phyloP scores from a whole-genome alignment of 2,329 filamentous ascomycete genomes.

The Apiospora arundinis region DNA sequence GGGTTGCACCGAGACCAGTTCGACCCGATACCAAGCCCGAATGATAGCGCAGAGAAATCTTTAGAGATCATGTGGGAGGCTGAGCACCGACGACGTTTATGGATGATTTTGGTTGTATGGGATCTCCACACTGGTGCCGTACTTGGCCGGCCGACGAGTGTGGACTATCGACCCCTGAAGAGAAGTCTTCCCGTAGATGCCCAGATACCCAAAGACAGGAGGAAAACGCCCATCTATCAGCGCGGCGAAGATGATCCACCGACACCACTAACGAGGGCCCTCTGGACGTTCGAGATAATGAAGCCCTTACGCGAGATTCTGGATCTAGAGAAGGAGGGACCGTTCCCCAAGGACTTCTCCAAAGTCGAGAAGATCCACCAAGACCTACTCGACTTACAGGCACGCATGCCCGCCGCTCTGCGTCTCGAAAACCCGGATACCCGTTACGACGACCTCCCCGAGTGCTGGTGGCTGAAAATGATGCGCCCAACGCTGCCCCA shows the following conservation, averaged over 20 bases:
- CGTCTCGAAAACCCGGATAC: conserved; percentile 63
- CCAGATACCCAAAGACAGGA: conserved; percentile 52
- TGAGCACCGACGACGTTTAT: conserved; percentile 61
- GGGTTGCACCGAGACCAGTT: conserved; percentile 62
- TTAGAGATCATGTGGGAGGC: conserved; percentile 65
- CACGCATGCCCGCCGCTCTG: conserved; percentile 58
- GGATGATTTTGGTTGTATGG: conserved; percentile 61
- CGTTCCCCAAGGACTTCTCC: conserved; percentile 59
- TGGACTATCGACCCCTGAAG: conserved; percentile 55
- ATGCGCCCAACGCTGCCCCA: conserved; percentile 56
- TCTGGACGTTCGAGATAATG: conserved; percentile 58
- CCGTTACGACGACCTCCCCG: conserved; percentile 59
- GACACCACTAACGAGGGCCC: conserved; percentile 59
- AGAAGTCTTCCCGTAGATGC: conserved; percentile 61
- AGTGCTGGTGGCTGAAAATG: conserved; percentile 58
- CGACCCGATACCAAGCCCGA: conserved; percentile 55
- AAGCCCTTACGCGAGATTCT: conserved; percentile 59
- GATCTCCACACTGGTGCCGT: conserved; percentile 60
- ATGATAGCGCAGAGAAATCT: conserved; percentile 52
- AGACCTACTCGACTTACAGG: conserved; percentile 54
- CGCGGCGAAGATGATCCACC: conserved; percentile 60
- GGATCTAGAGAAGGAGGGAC: conserved; percentile 61
- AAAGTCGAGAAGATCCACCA: conserved; percentile 62
- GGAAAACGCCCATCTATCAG: conserved; percentile 54
- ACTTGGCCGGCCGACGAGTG: conserved; percentile 61